A percentile compares a stretch with the other conserved stretches of the same genome.
These are phyloP conservation scores for Asterionellopsis glacialis DNA, from an alignment of 108 stramenopile species.

Conservation along the genomic window DNA sequence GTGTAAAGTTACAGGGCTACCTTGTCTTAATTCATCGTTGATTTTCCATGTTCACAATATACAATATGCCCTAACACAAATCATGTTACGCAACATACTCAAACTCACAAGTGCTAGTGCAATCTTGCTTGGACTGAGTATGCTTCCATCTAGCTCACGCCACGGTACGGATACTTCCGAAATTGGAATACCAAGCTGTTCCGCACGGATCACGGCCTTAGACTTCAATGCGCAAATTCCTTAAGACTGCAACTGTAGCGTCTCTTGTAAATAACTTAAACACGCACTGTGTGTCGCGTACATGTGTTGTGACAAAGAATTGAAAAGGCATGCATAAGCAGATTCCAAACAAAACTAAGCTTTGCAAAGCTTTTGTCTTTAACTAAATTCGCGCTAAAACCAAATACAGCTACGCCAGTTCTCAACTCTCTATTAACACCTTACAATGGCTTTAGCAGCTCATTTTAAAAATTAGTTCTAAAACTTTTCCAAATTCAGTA, in stretches of 20 bases:
- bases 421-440: too few species aligned
- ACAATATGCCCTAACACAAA: constrained; percentile 78
- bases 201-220: constrained; percentile 60
- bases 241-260: constrained; percentile 42
- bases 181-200: constrained; percentile 30
- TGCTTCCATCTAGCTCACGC: constrained; percentile 80
- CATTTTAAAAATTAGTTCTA: constrained; percentile 29
- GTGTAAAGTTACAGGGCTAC: too few species aligned
- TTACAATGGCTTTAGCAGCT: constrained; percentile 10
- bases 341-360: constrained; percentile 55
- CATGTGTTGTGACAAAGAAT: constrained; percentile 35
- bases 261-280: constrained; percentile 69
- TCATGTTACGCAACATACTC: constrained; percentile 81
- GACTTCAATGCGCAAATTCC: constrained; percentile 78
- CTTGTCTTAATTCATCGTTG: background rate
- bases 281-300: constrained; percentile 84
- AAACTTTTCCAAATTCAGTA: constrained; percentile 68
- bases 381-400: constrained; percentile 67
- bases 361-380: constrained; percentile 12
- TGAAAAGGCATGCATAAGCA: constrained; percentile 77
- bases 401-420: constrained; percentile 44
- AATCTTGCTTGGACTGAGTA: constrained; percentile 60
- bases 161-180: constrained; percentile 75
- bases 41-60: constrained; percentile 63
- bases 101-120: constrained; percentile 51